phyloP scores from a whole-genome alignment of 1,284 basidiomycete genomes.

The Irpex rosettiformis region DNA sequence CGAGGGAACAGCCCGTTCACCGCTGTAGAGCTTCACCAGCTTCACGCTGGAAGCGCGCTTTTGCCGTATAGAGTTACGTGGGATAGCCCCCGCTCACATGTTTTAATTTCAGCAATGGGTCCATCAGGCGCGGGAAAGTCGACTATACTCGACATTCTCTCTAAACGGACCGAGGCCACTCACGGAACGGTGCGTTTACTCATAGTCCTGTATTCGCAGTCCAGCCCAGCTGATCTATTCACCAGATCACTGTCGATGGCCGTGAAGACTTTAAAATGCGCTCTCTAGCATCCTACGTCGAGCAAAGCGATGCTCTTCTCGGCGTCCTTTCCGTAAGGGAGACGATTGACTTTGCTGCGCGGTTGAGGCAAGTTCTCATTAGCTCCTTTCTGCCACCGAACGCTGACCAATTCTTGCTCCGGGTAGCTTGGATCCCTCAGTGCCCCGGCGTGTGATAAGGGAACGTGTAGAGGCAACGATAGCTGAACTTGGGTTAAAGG shows the following conservation, averaged over 20 bases:
- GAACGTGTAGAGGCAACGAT: conserved; percentile 55
- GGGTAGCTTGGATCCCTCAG: conserved; percentile 44
- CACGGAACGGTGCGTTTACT: conserved; percentile 29
- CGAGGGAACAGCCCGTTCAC: conserved; percentile 2
- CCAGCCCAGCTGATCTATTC: neutral
- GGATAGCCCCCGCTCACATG: neutral
- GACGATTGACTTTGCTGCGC: conserved; percentile 57
- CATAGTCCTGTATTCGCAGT: neutral
- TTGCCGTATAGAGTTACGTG: too few species aligned
- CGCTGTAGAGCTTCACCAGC: neutral
- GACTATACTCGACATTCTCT: conserved; percentile 40
- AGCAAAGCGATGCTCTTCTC: conserved; percentile 58
- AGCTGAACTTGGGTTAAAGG: conserved; percentile 50
- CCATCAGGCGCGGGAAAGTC: conserved; percentile 48
- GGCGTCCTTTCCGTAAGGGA: conserved; percentile 64
- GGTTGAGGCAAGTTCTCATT: conserved; percentile 39
- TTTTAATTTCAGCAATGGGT: conserved; percentile 38
- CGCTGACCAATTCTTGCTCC: neutral
- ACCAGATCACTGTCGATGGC: conserved; percentile 19
- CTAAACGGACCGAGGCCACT: conserved; percentile 35
- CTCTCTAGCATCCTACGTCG: conserved; percentile 46
- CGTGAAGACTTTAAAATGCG: conserved; percentile 19
- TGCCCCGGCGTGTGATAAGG: conserved; percentile 34
- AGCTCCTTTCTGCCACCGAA: neutral
- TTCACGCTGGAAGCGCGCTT: too few species aligned